Conservation (phyloP, 2,329 filamentous ascomycete genomes). For the Clonostachys rosea region DNA sequence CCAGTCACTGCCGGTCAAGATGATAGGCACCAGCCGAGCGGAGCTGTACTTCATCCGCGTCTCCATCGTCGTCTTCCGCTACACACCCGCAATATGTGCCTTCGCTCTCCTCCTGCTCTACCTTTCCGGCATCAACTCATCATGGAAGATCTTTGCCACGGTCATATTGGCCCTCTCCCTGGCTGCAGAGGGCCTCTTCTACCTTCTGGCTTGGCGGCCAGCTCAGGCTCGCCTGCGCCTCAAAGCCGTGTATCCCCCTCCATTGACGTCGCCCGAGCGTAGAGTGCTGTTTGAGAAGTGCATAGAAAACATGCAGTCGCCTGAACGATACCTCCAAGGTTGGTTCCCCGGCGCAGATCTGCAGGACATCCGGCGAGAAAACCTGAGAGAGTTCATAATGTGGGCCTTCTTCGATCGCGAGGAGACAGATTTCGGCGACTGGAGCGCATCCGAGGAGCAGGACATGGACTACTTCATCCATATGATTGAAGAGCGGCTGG, state of each 20-base stretch:
- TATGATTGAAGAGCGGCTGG: conserved; percentile 46
- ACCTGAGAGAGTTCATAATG: conserved; percentile 59
- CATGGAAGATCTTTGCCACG: too few relatives aligned
- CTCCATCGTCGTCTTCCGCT: conserved; percentile 35
- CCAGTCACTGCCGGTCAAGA: too few relatives aligned
- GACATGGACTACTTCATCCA: conserved; percentile 44
- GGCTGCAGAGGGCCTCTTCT: conserved; percentile 31
- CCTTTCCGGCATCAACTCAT: too few relatives aligned
- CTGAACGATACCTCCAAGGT: conserved; percentile 50
- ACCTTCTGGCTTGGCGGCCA: conserved; percentile 33
- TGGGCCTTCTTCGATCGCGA: conserved; percentile 61
- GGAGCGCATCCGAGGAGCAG: conserved; percentile 17
- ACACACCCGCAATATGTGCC: conserved; percentile 14
- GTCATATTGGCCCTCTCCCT: too few relatives aligned
- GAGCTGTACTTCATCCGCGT: conserved; percentile 29
- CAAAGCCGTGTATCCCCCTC: conserved; percentile 32
- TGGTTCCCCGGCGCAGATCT: conserved; percentile 63
- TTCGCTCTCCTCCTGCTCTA: conserved; percentile 24
- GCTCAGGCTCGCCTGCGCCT: conserved; percentile 30
- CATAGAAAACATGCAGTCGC: conserved; percentile 47
- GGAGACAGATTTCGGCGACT: conserved; percentile 4
- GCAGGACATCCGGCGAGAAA: conserved; percentile 61
- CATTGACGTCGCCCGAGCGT: conserved; percentile 40
- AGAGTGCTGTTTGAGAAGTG: conserved; percentile 52
- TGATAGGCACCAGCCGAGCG: too few relatives aligned